Evolutionary conservation across 208 protist species (phyloP), one percentile per base, ranked within the genome.

Genomic region (Vickermania spadyakhi): DNA sequence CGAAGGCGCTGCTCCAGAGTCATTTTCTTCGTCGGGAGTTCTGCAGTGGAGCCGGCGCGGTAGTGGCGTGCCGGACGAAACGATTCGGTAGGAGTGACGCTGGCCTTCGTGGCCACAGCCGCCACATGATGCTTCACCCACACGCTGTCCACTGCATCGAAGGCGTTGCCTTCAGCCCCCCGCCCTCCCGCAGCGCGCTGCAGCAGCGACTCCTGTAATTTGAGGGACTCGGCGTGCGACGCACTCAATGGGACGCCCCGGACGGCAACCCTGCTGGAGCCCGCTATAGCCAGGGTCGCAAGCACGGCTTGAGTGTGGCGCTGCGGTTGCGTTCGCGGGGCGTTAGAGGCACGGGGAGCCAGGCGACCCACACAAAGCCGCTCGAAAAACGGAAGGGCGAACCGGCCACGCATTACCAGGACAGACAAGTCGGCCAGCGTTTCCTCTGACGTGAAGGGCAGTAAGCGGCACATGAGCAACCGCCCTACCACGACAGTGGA

Each of bases 1-100:
- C 77, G 83, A 50, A 92, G 67, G 3, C 85, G 81, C 68, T 89
- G 75, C 64, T 89, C 81, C 13, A 89, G 75, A 14, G 86, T 89
- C 14, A 82, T 52, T 56, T 75, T 66, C 58, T 82, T 76, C 30
- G 79, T 71, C 56, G 86, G 81, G n/a, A 89, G 53, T 26, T 87
- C 79, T 64, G 80, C 76, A n/a, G 86, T 78, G 56, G 75, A 82
- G 49, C 68, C 62, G 21, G 86, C 81, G 50, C 87, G 81, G 69
- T 69, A 74, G 0, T 72, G 58, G 28, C 77, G 66, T 21, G 73
- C 56, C 4, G 62, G 29, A 7, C 58, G 58, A 68, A 92, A 92
- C 1, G 76, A 70, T 49, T 87, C 85, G 1, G 70, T 77, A 29
- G 76, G 61, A 41, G 73, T 77, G 42, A 72, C 52, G 18, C 60